phyloP scores from a whole-genome alignment of 495 filamentous ascomycete genomes.

The Aspergillus steynii region DNA sequence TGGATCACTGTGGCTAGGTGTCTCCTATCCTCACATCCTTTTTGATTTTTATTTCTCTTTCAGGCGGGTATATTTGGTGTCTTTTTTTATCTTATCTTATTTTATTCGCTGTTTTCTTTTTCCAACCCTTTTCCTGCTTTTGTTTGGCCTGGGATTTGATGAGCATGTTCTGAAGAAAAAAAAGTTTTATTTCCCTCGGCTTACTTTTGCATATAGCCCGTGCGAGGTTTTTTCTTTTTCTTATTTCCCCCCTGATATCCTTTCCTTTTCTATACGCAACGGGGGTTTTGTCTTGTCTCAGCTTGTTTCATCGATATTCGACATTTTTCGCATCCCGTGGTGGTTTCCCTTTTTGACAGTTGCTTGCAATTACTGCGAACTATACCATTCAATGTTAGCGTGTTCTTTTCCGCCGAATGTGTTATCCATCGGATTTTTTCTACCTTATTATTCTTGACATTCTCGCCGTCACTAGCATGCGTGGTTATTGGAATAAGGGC shows the following conservation, averaged over 20 bases:
- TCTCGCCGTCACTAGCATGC: neutral
- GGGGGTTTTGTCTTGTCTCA: conserved; percentile 6
- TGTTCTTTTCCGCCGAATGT: neutral
- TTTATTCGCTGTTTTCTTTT: conserved; percentile 9
- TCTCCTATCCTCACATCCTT: neutral
- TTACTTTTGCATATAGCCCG: conserved; percentile 25
- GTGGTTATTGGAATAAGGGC: neutral
- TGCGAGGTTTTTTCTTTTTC: conserved; percentile 12
- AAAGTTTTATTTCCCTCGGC: conserved; percentile 26
- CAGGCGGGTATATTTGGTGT: conserved; percentile 6
- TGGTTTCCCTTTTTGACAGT: conserved; percentile 14
- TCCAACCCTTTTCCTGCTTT: conserved; percentile 8
- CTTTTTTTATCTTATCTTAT: conserved; percentile 12
- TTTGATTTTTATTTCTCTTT: neutral
- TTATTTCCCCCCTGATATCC: conserved; percentile 19
- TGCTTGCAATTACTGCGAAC: conserved; percentile 6
- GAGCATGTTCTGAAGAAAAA: conserved; percentile 21
- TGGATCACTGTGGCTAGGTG: neutral
- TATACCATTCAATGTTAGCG: conserved; percentile 7
- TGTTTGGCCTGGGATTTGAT: conserved; percentile 18
- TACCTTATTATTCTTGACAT: neutral
- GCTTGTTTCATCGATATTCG: conserved; percentile 11
- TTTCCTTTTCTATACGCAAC: conserved; percentile 20
- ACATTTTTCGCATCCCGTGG: conserved; percentile 18
- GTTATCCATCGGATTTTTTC: neutral